A percentile compares a stretch with the other conserved stretches of the same genome.
These are phyloP conservation scores for Colletotrichum sp. DNA, from an alignment of 2,329 filamentous ascomycete genomes.

Conservation along the genomic window DNA sequence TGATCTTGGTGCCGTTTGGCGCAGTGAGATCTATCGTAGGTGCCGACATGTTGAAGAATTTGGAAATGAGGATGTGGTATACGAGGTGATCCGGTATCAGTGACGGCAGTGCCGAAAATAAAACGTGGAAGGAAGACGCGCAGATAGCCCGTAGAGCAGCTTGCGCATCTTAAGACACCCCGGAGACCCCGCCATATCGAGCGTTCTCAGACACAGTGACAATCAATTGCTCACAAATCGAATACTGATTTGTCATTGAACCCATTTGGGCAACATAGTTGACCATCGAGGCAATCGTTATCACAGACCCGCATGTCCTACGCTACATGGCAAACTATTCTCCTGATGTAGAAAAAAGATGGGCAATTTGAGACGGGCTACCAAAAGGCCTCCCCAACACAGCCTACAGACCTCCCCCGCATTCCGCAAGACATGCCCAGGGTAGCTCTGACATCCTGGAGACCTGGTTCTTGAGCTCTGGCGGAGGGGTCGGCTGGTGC, in stretches of 20 bases:
- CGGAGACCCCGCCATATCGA: not conserved
- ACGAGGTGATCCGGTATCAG: not conserved
- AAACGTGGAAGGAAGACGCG: not conserved
- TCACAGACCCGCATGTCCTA: not conserved
- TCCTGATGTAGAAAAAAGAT: not conserved
- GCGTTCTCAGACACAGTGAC: not conserved
- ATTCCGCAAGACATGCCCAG: not conserved
- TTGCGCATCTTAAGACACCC: not conserved
- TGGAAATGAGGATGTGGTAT: not conserved
- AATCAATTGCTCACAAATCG: not conserved
- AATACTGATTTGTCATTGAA: not conserved
- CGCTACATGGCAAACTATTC: not conserved
- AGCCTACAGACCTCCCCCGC: not conserved
- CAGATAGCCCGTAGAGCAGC: not conserved
- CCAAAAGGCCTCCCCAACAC: not conserved
- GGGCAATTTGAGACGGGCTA: not conserved
- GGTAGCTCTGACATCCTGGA: not conserved
- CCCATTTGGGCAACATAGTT: not conserved
- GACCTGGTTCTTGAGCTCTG: not conserved
- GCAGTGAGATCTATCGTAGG: constrained; percentile 63
- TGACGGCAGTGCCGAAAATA: not conserved
- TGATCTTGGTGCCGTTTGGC: constrained; percentile 72
- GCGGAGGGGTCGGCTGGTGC: not conserved
- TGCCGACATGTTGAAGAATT: not conserved
- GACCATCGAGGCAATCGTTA: not conserved